Evolutionary conservation across 2,329 filamentous ascomycete species (phyloP).

Genomic region (Sporothrix euskadiensis): DNA sequence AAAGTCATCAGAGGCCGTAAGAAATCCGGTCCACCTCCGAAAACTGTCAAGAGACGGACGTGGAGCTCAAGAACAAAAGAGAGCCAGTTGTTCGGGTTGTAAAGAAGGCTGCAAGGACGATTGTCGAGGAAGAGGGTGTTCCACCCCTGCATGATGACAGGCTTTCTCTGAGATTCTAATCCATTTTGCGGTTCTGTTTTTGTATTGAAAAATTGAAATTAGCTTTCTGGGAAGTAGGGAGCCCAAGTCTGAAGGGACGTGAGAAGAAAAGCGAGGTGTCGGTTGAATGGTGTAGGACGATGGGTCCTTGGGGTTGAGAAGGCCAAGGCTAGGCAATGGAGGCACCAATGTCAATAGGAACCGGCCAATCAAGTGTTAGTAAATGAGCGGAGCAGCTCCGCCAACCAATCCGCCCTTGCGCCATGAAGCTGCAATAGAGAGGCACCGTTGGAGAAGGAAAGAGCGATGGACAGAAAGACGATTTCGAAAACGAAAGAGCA

Average conservation of each 20-base stretch:
- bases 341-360: slow-evolving; percentile 10
- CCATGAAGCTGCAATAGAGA: background rate
- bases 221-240: background rate
- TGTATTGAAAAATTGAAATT: too few relatives aligned
- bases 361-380: slow-evolving; percentile 23
- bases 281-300: background rate
- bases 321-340: background rate
- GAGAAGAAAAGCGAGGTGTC: background rate
- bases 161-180: slow-evolving; percentile 4
- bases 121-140: background rate
- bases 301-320: background rate
- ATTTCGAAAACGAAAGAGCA: background rate
- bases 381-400: background rate
- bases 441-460: slow-evolving; percentile 3
- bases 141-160: slow-evolving; percentile 20
- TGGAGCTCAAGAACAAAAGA: background rate
- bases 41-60: background rate
- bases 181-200: background rate
- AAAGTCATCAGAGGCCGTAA: background rate
- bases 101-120: background rate
- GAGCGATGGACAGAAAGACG: background rate
- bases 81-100: background rate
- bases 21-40: background rate
- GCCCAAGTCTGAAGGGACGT: background rate
- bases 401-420: slow-evolving; percentile 20